phyloP scores from a whole-genome alignment of 2,329 filamentous ascomycete genomes.

The Rutstroemia sp. region DNA sequence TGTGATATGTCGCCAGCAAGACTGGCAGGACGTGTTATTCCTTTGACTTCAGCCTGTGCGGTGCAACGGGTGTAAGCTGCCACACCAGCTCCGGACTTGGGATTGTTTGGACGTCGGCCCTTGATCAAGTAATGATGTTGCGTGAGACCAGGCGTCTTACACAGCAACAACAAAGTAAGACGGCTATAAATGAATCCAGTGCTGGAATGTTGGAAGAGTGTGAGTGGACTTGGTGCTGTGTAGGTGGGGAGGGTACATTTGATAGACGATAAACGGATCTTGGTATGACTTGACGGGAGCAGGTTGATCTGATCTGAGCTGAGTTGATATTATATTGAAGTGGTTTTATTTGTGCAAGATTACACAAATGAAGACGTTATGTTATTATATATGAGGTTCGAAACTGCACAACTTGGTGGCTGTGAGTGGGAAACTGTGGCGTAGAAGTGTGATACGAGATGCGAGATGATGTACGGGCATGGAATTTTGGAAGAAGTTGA shows the following conservation, averaged over 20 bases:
- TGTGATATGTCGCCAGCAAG: constrained; percentile 8
- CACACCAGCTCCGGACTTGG: neutral
- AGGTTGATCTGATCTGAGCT: no score
- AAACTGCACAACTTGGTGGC: neutral
- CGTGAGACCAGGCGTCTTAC: constrained; percentile 1
- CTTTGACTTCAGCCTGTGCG: constrained; percentile 5
- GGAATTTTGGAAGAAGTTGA: neutral
- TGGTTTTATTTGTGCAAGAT: neutral
- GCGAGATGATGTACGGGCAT: neutral
- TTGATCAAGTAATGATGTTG: constrained; percentile 4
- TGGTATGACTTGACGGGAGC: no score
- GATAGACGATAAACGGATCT: no score
- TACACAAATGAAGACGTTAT: neutral
- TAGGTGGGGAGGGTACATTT: neutral
- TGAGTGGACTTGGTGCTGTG: neutral
- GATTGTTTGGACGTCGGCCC: neutral
- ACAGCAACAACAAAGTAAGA: neutral
- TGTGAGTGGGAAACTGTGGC: neutral
- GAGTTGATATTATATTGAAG: neutral
- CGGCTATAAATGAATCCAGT: neutral
- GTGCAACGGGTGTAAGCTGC: constrained; percentile 7
- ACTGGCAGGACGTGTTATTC: neutral
- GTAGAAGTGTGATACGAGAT: neutral
- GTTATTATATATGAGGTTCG: no score
- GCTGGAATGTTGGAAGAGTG: no score